These are phyloP conservation scores for Funneliformis caledonium DNA, from an alignment of 371 early-diverging fungal genomes.

Conservation along the genomic window DNA sequence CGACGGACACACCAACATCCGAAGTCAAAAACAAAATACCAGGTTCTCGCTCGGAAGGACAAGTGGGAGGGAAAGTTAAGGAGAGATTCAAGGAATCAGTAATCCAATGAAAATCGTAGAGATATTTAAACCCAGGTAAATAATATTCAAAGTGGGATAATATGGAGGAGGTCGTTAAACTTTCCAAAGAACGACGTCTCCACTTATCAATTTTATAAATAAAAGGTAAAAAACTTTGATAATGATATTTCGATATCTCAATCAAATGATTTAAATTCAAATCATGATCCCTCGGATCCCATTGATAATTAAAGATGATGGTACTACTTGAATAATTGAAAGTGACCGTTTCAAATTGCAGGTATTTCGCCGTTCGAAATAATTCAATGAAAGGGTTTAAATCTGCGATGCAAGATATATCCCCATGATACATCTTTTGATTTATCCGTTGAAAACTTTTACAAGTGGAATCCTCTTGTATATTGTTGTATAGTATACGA, in stretches of 20 bases:
- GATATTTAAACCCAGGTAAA: slow-evolving; percentile 17
- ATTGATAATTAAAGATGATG: neutral
- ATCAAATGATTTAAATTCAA: neutral
- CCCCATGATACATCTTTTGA: slow-evolving; percentile 18
- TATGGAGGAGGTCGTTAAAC: neutral
- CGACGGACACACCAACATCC: slow-evolving; percentile 4
- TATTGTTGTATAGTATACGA: neutral
- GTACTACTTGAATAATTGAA: no score
- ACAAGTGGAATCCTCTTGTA: neutral
- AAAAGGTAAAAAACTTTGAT: neutral
- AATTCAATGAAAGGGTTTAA: neutral
- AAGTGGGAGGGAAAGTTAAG: neutral
- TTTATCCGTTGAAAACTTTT: neutral
- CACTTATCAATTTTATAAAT: slow-evolving; percentile 7
- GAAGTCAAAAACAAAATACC: slow-evolving; percentile 10
- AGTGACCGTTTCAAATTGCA: neutral
- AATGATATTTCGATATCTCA: neutral
- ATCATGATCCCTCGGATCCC: neutral
- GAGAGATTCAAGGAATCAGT: neutral
- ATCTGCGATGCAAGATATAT: neutral
- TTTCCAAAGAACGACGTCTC: neutral
- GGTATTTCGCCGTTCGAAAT: neutral
- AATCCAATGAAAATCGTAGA: slow-evolving; percentile 28
- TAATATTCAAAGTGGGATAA: neutral
- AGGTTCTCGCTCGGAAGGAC: neutral